Conservation (phyloP, 2,329 filamentous ascomycete species). For the Colletotrichum sp. region DNA sequence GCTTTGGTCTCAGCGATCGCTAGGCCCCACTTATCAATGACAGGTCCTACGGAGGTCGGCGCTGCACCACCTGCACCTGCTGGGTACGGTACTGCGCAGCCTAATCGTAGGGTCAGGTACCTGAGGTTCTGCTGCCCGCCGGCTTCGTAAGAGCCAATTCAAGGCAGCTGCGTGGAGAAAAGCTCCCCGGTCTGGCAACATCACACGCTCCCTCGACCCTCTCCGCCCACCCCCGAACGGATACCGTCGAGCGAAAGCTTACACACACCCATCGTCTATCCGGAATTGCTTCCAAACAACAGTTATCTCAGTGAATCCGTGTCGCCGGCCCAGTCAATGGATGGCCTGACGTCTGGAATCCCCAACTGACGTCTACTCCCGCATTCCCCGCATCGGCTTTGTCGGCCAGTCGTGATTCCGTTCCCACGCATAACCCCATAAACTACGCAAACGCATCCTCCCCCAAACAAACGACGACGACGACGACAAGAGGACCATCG, state of each 20-base stretch:
- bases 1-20: not conserved
- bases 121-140: slow-evolving; percentile 1
- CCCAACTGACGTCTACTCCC: not conserved
- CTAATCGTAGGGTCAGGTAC: not conserved
- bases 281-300: not conserved
- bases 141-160: slow-evolving; percentile 14
- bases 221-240: not conserved
- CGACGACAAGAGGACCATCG: not conserved
- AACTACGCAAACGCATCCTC: not conserved
- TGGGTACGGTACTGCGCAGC: not conserved
- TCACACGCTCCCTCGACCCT: slow-evolving; percentile 1
- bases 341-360: slow-evolving; percentile 5
- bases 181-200: slow-evolving; percentile 9
- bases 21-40: not conserved
- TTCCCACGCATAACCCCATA: not conserved
- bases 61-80: not conserved
- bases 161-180: slow-evolving; percentile 21
- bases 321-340: slow-evolving; percentile 9
- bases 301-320: not conserved
- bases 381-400: slow-evolving; percentile 21
- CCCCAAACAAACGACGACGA: not conserved
- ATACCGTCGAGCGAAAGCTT: not conserved
- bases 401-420: slow-evolving; percentile 19
- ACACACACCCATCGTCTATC: not conserved
- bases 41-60: not conserved